Evolutionary conservation across 1,284 basidiomycete genomes (phyloP).

Genomic region (Heimioporus punctisporus): DNA sequence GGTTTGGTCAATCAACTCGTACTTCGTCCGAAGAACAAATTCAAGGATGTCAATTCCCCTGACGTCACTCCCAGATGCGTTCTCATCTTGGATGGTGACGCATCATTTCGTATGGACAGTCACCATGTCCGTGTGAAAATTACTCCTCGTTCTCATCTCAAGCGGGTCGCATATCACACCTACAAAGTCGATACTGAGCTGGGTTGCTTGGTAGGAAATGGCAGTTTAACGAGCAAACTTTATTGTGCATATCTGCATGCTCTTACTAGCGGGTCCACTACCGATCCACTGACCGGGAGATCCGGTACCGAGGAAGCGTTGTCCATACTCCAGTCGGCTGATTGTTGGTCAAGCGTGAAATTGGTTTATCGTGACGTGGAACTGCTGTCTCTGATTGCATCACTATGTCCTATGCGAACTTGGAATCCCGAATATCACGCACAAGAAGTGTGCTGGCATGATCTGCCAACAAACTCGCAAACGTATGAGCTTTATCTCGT

Average conservation of each 20-base stretch:
- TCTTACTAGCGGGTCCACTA: conserved; percentile 40
- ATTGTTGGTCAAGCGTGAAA: conserved; percentile 41
- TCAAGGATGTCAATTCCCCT: background rate
- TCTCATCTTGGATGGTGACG: conserved; percentile 43
- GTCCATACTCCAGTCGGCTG: conserved; percentile 37
- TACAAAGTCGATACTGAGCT: conserved; percentile 43
- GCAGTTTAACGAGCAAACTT: conserved; percentile 37
- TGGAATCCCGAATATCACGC: conserved; percentile 44
- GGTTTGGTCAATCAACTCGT: conserved; percentile 41
- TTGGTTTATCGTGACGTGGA: conserved; percentile 29
- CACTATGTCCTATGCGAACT: conserved; percentile 36
- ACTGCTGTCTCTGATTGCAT: conserved; percentile 36
- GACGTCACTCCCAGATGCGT: conserved; percentile 28
- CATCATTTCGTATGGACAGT: conserved; percentile 21
- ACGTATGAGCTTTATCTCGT: conserved; percentile 29
- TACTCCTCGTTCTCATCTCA: conserved; percentile 10
- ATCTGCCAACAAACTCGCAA: conserved; percentile 31
- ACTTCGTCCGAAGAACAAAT: conserved; percentile 32
- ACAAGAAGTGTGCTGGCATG: conserved; percentile 30
- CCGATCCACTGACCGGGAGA: conserved; percentile 46
- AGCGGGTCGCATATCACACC: conserved; percentile 30
- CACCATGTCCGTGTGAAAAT: conserved; percentile 32
- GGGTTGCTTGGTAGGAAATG: conserved; percentile 38
- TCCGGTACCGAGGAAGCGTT: conserved; percentile 52
- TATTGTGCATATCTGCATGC: conserved; percentile 49